Evolutionary conservation across 495 filamentous ascomycete species (phyloP), one percentile per base, ranked within the genome.

Genomic region (Tuber umbilicatum): DNA sequence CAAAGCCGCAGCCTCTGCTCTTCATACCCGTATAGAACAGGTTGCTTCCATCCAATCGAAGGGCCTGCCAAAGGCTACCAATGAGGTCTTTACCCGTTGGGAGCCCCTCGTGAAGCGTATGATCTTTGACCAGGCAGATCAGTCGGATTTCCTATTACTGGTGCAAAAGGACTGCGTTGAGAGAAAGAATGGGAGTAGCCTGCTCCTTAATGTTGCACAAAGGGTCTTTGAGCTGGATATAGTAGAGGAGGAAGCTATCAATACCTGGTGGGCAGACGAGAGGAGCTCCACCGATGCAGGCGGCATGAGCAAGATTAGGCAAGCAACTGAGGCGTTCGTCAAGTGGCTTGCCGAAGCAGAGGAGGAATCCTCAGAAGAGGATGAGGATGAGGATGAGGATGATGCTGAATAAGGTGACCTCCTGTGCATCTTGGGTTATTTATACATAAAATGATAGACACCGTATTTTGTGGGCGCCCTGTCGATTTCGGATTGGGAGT

Each of bases 321-420:
- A 85, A 43, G 90, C 91, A 83, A 91, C 91, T 70, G 85, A 89
- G 81, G 89, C 90, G 70, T 90, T 99, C 84, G 89, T 98, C 42
- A 92, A 96, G 75, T 97, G 90, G 89, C 83, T 98, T 74, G 91
- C 89, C 69, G 90, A 93, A 78, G 93, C 92, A 0, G 91, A 92
- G 79, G 91, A 92, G 78, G 93, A 94, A 80, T 90, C 90, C 37
- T 89, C 88, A 60, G 89, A 89, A n/a, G 92, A 91, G 16, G 92
- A 92, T 1, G 88, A 89, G 9, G 89, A 89, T 86, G 79, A 83
- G 38, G 73, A 81, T 39, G 40, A 80, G 40, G 60, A 39, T 9
- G 27, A 71, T 75, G 50, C 42, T 78, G 50, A 73, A 23, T 68
- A 45, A 67, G 47, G 38, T 21, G 43, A 68, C 77, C 27, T 64